Evolutionary conservation across 2,329 filamentous ascomycete genomes (phyloP), one percentile per base, ranked within the genome.

Genomic region (Microcyclospora tardicrescens): DNA sequence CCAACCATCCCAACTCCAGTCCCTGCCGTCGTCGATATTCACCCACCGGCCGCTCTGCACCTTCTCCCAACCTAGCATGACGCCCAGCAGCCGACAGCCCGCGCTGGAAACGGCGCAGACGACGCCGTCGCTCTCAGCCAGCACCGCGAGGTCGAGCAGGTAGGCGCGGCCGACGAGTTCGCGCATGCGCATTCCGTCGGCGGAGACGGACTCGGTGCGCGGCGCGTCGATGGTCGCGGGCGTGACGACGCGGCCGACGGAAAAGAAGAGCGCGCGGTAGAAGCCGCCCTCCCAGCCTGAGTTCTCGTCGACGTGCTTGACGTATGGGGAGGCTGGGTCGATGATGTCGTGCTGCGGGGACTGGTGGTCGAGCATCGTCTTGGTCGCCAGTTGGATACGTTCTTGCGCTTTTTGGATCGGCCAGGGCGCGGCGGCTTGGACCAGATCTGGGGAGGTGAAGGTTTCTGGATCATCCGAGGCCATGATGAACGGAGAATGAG

Each of bases 221-320:
- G 30, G 30, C 8, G 34, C 35, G 3, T 50, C 39, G 3, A 19
- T 36, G 19, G 19, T 24, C 5, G 42, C 37, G 27, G 35, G 27
- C 29, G 36, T 34, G 10, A 38, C 42, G 14, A 37, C 36, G 3
- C 60, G 15, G 3, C 82, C 85, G 1, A 93, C 66, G 36, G 77
- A 80, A 75, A 81, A 87, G 61, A 93, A 93, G 61, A 91, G 79
- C 51, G 76, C 73, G 11, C 73, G 72, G 61, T 81, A 93, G 66
- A 93, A 93, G 1, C 85, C 85, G 13, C 85, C 84, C 57, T 93
- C 84, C 84, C 84, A 93, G 24, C 84, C 85, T 31, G 84, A 77
- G 1, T 78, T 73, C 54, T 86, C 79, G 42, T 86, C 82, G 28
- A 82, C 71, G 56, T 82, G 84, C 49, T 73, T 75, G 47, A 71